phyloP scores from a whole-genome alignment of 1,284 basidiomycete genomes.

The Boletus sp. region DNA sequence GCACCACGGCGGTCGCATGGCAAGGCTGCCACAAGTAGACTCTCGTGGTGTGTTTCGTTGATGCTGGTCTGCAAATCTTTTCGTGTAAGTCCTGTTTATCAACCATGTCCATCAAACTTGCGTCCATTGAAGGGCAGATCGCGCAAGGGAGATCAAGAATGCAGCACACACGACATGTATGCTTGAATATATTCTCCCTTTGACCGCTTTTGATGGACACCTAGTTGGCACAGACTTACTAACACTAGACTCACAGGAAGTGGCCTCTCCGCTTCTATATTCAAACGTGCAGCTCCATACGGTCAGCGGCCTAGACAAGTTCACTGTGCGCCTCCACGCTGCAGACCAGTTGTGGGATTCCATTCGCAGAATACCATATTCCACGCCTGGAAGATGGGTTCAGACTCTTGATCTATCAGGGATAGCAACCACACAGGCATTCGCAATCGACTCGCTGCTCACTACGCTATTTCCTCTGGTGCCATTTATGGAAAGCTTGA shows the following conservation, averaged over 20 bases:
- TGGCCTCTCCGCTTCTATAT: slow-evolving; percentile 67
- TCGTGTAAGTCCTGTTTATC: slow-evolving; percentile 48
- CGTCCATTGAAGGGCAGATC: slow-evolving; percentile 1
- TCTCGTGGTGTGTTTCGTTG: slow-evolving; percentile 37
- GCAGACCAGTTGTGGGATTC: slow-evolving; percentile 83
- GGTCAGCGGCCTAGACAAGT: slow-evolving; percentile 48
- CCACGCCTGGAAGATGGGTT: slow-evolving; percentile 81
- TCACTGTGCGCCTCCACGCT: slow-evolving; percentile 50
- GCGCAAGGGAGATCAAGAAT: slow-evolving; percentile 1
- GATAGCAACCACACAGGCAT: slow-evolving; percentile 45
- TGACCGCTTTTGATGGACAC: slow-evolving; percentile 3
- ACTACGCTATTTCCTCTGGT: slow-evolving; percentile 63
- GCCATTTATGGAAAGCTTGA: slow-evolving; percentile 61
- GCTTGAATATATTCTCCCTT: background rate
- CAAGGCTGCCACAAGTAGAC: slow-evolving; percentile 16
- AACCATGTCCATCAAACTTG: slow-evolving; percentile 1
- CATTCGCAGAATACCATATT: slow-evolving; percentile 77
- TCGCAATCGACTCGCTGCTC: slow-evolving; percentile 56
- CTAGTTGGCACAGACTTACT: slow-evolving; percentile 11
- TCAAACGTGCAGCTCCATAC: slow-evolving; percentile 48
- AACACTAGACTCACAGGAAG: slow-evolving; percentile 45
- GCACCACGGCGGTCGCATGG: slow-evolving; percentile 16
- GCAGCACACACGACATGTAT: background rate
- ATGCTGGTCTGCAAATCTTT: slow-evolving; percentile 68
- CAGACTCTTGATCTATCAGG: slow-evolving; percentile 65